Conservation (phyloP, 345 rosid genomes). For the Citrus trifoliata region DNA sequence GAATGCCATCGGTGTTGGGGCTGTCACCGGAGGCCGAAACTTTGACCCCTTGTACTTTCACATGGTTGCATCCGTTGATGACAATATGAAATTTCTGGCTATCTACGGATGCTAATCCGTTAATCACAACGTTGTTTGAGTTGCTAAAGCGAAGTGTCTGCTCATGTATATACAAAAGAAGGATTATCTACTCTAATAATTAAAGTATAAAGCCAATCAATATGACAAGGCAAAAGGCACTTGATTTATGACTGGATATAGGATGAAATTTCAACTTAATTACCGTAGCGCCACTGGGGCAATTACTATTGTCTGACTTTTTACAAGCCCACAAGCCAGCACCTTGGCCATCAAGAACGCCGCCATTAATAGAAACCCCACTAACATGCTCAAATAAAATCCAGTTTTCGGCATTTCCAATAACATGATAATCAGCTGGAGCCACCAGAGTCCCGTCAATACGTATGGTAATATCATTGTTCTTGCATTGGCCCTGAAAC, state of each 20-base stretch:
- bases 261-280: conserved; percentile 9
- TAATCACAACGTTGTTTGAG: conserved; percentile 47
- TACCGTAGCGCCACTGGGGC: conserved; percentile 70
- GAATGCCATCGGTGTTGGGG: conserved; percentile 83
- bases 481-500: conserved; percentile 66
- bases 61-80: conserved; percentile 55
- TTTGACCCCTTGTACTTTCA: conserved; percentile 42
- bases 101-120: conserved; percentile 48
- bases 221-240: no score
- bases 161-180: background rate
- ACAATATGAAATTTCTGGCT: conserved; percentile 66
- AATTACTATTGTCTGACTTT: conserved; percentile 39
- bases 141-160: conserved; percentile 50
- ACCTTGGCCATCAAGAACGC: conserved; percentile 65
- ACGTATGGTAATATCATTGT: conserved; percentile 31
- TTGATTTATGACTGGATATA: background rate
- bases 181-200: background rate
- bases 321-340: conserved; percentile 65
- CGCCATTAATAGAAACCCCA: conserved; percentile 56
- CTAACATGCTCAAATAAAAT: conserved; percentile 37
- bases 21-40: conserved; percentile 53
- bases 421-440: conserved; percentile 42
- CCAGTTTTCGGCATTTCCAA: conserved; percentile 51
- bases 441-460: conserved; percentile 71
- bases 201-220: no score